Base-by-base conservation (phyloP, 148 eudicot species). In the Tetragonia tetragonoides region DNA sequence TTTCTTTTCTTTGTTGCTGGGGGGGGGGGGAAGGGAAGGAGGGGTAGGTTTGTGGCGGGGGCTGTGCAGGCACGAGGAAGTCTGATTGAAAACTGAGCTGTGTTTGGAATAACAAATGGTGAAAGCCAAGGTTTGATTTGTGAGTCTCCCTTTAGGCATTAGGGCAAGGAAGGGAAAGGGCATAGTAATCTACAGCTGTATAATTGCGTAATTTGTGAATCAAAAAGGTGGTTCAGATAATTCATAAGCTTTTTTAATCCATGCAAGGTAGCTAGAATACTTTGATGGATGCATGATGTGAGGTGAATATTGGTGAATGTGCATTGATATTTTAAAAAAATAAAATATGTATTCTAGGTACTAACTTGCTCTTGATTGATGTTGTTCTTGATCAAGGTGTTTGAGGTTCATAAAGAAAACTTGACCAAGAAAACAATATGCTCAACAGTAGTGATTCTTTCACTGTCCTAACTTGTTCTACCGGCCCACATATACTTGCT, bases 281-380 rank as follows among this genome's bases (percentile, higher is more conserved):
- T 44, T 75, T 39, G 61, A 46, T 63, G 23, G 44, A 18, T 75
- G 66, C 41, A 62, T 3, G 28, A 60, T 75, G 17, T 44, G 57
- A 17, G 65, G 70, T 69, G 1, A 46, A 60, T 3, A 28, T 23
- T 57, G 63, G 74, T 68, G 80, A 69, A 28, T n/a, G 23, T 57
- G 66, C 40, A 46, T 39, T 49, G 34, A 44, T 28, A 28, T 28
- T 28, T 28, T n/a, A 38, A 21, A 66, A 5, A 11, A 15, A 15
- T 6, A 66, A 14, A 16, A 15, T 1, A 39, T 17, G 23, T 66
- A 39, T 66, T 8, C 23, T 39, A 56, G 20, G n/a, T 56, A 56
- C 60, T 16, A 16, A n/a, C n/a, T 8, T 56, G 60, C 60, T 56
- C n/a, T 56, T 56, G 60, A 15, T 3, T 15, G 17, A 60, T 60